Evolutionary conservation across 768 basidiomycete genomes (phyloP).

Genomic region (Collybiopsis confluens): DNA sequence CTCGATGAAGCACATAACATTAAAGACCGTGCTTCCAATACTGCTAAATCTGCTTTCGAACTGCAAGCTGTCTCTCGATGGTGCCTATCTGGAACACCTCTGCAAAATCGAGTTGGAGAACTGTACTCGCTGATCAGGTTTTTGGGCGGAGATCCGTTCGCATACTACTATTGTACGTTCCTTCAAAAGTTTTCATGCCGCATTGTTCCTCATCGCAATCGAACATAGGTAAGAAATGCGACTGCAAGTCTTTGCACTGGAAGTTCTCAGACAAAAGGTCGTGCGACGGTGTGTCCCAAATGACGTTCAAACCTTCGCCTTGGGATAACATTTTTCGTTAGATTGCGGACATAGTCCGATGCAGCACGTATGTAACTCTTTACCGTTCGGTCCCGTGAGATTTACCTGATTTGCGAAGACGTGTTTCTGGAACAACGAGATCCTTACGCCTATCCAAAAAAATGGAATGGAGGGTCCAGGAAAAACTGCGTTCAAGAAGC

Average conservation of each 20-base stretch:
- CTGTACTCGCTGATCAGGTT: slow-evolving; percentile 93
- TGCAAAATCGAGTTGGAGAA: slow-evolving; percentile 99
- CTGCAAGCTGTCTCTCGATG: slow-evolving; percentile 77
- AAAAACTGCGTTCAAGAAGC: slow-evolving; percentile 82
- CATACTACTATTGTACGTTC: slow-evolving; percentile 82
- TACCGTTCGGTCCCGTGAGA: slow-evolving; percentile 1
- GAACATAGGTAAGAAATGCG: slow-evolving; percentile 76
- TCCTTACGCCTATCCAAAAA: slow-evolving; percentile 93
- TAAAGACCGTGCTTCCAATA: slow-evolving; percentile 92
- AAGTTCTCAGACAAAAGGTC: slow-evolving; percentile 75
- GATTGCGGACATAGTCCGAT: slow-evolving; percentile 84
- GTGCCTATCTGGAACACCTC: slow-evolving; percentile 95
- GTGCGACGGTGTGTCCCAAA: slow-evolving; percentile 65
- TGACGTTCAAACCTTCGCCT: not conserved
- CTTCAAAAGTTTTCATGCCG: not conserved
- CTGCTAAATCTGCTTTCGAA: slow-evolving; percentile 95
- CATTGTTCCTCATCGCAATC: not conserved
- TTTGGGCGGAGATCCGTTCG: slow-evolving; percentile 89
- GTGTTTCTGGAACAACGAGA: slow-evolving; percentile 97
- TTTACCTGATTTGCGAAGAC: slow-evolving; percentile 39
- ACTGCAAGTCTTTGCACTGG: slow-evolving; percentile 97
- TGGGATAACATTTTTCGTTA: slow-evolving; percentile 19
- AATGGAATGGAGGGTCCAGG: slow-evolving; percentile 82
- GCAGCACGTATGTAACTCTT: slow-evolving; percentile 50
- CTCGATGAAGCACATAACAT: slow-evolving; percentile 98